A percentile compares a stretch with the other conserved stretches of the same genome.
Conservation (phyloP, 768 basidiomycete species). For the Tricholoma saponaceum region DNA sequence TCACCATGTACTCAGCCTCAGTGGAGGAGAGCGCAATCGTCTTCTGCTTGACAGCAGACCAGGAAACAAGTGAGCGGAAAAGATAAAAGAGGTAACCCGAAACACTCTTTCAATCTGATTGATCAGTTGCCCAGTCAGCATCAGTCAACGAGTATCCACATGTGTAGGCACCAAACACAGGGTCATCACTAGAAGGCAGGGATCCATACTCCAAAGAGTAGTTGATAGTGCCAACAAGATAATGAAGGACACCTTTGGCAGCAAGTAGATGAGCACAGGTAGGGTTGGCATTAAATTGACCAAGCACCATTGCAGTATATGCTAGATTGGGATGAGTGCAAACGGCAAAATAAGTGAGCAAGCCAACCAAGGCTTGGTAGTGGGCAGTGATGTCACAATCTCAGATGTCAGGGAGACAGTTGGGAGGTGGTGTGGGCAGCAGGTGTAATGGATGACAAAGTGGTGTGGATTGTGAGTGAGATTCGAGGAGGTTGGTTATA, state of each 20-base stretch:
- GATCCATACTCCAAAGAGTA: neutral
- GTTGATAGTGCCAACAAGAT: constrained; percentile 27
- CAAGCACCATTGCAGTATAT: neutral
- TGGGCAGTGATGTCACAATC: constrained; percentile 3
- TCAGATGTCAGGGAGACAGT: constrained; percentile 7
- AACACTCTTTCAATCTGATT: neutral
- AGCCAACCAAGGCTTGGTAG: neutral
- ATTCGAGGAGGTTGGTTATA: neutral
- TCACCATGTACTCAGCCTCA: neutral
- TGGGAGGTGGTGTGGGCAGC: neutral
- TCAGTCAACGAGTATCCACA: neutral
- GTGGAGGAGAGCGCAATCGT: neutral
- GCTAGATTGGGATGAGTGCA: constrained; percentile 7
- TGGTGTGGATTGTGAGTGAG: neutral
- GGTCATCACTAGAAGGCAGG: neutral
- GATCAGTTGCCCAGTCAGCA: neutral
- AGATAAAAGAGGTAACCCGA: neutral
- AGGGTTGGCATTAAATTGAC: constrained; percentile 25
- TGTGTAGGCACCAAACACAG: neutral
- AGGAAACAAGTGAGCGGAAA: neutral
- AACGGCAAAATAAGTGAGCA: constrained; percentile 3
- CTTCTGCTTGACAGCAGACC: neutral
- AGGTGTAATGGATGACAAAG: neutral
- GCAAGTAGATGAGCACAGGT: constrained; percentile 23
- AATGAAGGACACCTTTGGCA: constrained; percentile 26